Evolutionary conservation across 257 asterid species (phyloP).

Genomic region (Solanum paucissectum): DNA sequence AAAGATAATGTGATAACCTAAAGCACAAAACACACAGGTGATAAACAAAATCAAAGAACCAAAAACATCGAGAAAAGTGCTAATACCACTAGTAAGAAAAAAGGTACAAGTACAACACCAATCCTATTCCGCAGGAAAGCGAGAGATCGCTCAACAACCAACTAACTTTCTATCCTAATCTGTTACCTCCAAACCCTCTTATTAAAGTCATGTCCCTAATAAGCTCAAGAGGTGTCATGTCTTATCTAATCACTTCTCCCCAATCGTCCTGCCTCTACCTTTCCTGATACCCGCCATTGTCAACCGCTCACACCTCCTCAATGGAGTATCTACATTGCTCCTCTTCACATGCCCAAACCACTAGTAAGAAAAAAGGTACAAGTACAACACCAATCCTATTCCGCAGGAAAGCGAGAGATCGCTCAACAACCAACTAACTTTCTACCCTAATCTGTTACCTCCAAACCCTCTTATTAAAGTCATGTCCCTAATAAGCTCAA

Average conservation of each 20-base stretch:
- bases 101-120: neutral
- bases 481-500: neutral
- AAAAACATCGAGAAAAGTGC: neutral
- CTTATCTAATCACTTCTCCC: neutral
- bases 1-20: neutral
- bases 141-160: neutral
- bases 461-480: neutral
- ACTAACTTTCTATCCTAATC: neutral
- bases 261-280: neutral
- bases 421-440: neutral
- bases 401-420: neutral
- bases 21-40: neutral
- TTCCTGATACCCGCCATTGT: neutral
- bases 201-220: neutral
- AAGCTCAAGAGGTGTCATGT: neutral
- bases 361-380: neutral
- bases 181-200: neutral
- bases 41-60: neutral
- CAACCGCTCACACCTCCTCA: neutral
- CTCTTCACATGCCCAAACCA: neutral
- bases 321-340: neutral
- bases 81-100: neutral
- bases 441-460: neutral
- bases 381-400: neutral
- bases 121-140: neutral